phyloP scores from a whole-genome alignment of 192 early-diverging fungal species.

The Ambispora gerdemannii region DNA sequence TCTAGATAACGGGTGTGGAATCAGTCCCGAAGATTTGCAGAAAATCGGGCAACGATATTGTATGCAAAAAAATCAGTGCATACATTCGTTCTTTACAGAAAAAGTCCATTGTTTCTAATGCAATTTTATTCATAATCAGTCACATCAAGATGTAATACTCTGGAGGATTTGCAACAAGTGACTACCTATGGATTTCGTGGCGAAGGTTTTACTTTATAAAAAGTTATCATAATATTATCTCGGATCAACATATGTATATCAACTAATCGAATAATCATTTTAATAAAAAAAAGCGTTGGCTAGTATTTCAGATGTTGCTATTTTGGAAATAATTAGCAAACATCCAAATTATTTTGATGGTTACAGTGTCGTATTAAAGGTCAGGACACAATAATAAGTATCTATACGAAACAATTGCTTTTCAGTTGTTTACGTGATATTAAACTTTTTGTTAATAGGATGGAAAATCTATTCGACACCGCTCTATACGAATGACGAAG shows the following conservation, averaged over 20 bases:
- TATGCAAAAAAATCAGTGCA: constrained; percentile 11
- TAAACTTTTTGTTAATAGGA: constrained; percentile 41
- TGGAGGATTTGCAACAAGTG: constrained; percentile 39
- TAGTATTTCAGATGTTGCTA: constrained; percentile 45
- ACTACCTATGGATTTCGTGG: constrained; percentile 66
- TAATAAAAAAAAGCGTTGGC: constrained; percentile 41
- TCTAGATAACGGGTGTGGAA: constrained; percentile 62
- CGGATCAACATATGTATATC: not conserved
- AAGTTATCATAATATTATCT: too few species aligned
- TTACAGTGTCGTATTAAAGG: constrained; percentile 41
- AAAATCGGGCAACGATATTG: constrained; percentile 48
- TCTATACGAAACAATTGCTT: not conserved
- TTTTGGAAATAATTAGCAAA: constrained; percentile 54
- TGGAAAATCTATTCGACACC: constrained; percentile 46
- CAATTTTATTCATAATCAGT: constrained; percentile 33
- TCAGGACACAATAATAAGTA: constrained; percentile 1
- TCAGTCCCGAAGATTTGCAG: constrained; percentile 43
- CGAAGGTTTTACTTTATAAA: constrained; percentile 57
- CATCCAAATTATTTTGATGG: constrained; percentile 36
- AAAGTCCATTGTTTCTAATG: not conserved
- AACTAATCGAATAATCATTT: not conserved
- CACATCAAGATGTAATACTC: constrained; percentile 56
- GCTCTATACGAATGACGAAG: constrained; percentile 35
- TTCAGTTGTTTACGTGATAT: not conserved
- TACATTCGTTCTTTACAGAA: not conserved